A percentile compares a stretch with the other conserved stretches of the same genome.
Conservation (phyloP, 2,329 filamentous ascomycete genomes). For the Zymoseptoria brevis region DNA sequence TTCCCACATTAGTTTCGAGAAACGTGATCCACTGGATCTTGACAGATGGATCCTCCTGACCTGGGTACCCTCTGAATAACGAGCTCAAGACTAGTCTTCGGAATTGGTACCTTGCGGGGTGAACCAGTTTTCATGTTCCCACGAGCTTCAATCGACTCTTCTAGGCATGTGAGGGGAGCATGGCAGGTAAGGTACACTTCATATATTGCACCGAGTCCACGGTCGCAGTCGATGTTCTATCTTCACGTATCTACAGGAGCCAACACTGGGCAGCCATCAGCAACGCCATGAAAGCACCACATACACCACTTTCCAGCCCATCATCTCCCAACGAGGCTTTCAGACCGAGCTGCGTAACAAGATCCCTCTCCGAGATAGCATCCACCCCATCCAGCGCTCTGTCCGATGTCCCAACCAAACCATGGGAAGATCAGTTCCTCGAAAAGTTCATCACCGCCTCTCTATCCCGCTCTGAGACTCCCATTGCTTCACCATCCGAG, state of each 20-base stretch:
- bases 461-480: neutral
- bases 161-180: neutral
- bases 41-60: neutral
- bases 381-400: neutral
- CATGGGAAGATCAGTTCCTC: neutral
- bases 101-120: neutral
- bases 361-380: neutral
- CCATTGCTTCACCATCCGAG: neutral
- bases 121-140: neutral
- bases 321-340: neutral
- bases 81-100: neutral
- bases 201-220: neutral
- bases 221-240: neutral
- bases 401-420: neutral
- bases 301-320: neutral
- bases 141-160: neutral
- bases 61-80: neutral
- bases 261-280: neutral
- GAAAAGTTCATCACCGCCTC: neutral
- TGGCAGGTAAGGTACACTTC: neutral
- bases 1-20: neutral
- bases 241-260: neutral
- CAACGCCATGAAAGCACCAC: neutral
- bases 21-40: neutral
- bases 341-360: neutral